A percentile compares a stretch with the other conserved stretches of the same genome.
Evolutionary conservation across 108 stramenopile genomes (phyloP).

Genomic region (Skeletonema tropicum): DNA sequence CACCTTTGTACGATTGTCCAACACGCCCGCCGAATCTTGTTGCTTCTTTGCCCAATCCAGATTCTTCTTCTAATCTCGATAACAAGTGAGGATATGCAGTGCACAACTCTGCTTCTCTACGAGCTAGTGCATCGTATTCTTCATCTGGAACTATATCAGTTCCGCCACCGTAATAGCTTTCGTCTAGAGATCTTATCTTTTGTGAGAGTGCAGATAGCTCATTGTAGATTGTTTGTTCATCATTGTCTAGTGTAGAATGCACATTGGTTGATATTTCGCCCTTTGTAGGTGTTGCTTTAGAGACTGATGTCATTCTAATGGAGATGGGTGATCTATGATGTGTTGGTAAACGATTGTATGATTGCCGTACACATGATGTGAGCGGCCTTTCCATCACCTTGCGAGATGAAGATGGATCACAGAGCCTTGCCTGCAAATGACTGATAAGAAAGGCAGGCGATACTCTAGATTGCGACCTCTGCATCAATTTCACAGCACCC

Average conservation of each 20-base stretch:
- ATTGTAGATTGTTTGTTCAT: slow-evolving; percentile 48
- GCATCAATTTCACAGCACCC: background rate
- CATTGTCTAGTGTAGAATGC: background rate
- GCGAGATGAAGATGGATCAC: background rate
- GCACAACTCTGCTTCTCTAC: slow-evolving; percentile 70
- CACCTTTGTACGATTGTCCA: slow-evolving; percentile 41
- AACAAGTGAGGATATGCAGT: slow-evolving; percentile 62
- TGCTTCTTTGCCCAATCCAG: slow-evolving; percentile 61
- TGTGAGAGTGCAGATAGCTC: slow-evolving; percentile 56
- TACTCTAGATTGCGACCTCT: background rate
- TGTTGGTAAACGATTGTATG: background rate
- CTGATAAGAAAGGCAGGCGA: background rate
- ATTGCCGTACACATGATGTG: background rate
- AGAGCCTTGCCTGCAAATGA: background rate
- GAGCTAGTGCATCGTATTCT: slow-evolving; percentile 85
- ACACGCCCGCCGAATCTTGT: slow-evolving; percentile 81
- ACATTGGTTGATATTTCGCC: background rate
- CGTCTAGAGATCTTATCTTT: slow-evolving; percentile 62
- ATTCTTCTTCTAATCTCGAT: slow-evolving; percentile 53
- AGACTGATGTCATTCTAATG: background rate
- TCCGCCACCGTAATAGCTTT: slow-evolving; percentile 45
- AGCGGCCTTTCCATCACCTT: too few species aligned
- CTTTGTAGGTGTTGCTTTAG: background rate
- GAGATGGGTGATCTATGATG: background rate
- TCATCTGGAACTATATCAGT: slow-evolving; percentile 55